Evolutionary conservation across 768 basidiomycete genomes (phyloP), one percentile per base, ranked within the genome.

Genomic region (Favolaschia claudopus): DNA sequence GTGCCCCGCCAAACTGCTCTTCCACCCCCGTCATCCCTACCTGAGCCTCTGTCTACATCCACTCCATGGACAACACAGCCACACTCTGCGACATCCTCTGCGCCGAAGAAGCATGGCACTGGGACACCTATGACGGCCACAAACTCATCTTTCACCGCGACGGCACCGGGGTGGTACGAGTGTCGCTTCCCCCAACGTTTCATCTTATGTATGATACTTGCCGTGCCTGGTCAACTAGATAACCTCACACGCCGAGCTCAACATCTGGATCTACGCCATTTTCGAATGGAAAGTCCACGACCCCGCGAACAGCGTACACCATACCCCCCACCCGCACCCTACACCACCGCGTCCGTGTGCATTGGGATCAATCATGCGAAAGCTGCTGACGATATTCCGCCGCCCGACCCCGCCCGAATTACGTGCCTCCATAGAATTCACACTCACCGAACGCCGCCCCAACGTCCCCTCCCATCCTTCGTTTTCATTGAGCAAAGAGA

Each of bases 251-350:
- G 55, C 55, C 4, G 45, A 56, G n/a, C 37, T 48, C 31, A 19
- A n/a, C 24, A 10, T 48, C 5, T 48, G 46, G 55, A 56, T 56
- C 46, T 34, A 48, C 19, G 46, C 55, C 28, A 34, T 40, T 24
- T 48, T 56, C 22, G 46, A 56, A 22, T 48, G 55, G 55, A 56
- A 48, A 38, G 45, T 55, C 22, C 28, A 55, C 45, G 54, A 55
- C 25, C 54, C 54, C 17, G 28, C 54, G 31, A 1, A 43, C 5
- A 38, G 46, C 20, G 19, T 46, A 33, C 47, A 38, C 34, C 25
- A 28, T 28, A 22, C 5, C 12, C 33, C 46, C 32, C 15, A 31
- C 22, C 14, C 39, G n/a, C n/a, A n/a, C n/a, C n/a, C n/a, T n/a
- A n/a, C n/a, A n/a, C n/a, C n/a, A n/a, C n/a, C n/a, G n/a, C n/a